Evolutionary conservation across 73 alveolate species (phyloP).

Genomic region (Paramecium sonneborni): DNA sequence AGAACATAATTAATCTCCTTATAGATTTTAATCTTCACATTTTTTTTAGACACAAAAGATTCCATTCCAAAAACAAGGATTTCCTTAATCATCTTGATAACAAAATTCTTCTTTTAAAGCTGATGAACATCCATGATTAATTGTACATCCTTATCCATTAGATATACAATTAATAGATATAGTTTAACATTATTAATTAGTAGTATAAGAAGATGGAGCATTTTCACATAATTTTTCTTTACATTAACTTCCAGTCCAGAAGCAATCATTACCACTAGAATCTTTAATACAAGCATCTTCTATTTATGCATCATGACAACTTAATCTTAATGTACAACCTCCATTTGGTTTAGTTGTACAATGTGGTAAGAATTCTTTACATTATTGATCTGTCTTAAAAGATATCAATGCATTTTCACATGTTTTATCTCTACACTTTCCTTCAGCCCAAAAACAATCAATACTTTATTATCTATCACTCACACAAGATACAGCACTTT

Average conservation of each 20-base stretch:
- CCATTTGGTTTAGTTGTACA: constrained; percentile 9
- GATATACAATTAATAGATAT: neutral
- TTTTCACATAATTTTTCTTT: neutral
- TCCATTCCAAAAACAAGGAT: neutral
- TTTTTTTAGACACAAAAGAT: neutral
- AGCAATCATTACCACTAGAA: neutral
- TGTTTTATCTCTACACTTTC: neutral
- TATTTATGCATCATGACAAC: neutral
- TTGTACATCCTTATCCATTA: neutral
- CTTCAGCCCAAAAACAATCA: neutral
- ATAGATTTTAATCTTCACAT: neutral
- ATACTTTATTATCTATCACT: neutral
- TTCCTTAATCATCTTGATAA: neutral
- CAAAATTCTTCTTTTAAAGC: neutral
- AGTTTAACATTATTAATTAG: neutral
- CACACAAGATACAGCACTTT: neutral
- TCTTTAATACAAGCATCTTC: neutral
- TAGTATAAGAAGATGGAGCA: neutral
- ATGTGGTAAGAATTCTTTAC: neutral
- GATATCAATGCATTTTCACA: neutral
- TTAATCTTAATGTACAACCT: neutral
- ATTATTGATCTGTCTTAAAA: neutral
- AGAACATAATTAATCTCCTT: neutral
- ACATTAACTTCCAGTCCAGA: neutral
- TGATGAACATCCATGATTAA: neutral